A percentile compares a stretch with the other conserved stretches of the same genome.
Evolutionary conservation across 768 basidiomycete species (phyloP).

Genomic region (Gautieria morchelliformis): DNA sequence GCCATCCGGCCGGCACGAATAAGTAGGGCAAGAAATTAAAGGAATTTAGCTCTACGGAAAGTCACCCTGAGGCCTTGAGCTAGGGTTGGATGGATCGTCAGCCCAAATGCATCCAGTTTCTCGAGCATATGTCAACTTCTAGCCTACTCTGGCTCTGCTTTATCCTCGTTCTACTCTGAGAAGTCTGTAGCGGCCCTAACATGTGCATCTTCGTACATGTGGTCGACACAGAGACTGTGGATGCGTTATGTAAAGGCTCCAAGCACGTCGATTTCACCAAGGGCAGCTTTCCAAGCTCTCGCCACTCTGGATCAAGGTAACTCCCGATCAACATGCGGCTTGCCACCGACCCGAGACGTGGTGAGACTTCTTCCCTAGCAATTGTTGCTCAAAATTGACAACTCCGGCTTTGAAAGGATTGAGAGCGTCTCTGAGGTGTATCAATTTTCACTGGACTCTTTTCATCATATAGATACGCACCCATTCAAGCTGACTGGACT

Average conservation of each 20-base stretch:
- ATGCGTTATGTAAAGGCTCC: constrained; percentile 51
- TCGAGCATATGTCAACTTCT: constrained; percentile 46
- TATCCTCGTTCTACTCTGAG: neutral
- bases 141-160: neutral
- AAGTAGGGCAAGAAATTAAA: no score
- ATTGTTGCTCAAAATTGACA: neutral
- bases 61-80: no score
- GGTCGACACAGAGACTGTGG: constrained; percentile 83
- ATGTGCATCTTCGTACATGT: constrained; percentile 73
- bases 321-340: constrained; percentile 47
- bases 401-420: constrained; percentile 34
- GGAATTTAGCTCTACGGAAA: no score
- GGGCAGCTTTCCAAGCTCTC: constrained; percentile 53
- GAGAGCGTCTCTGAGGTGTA: constrained; percentile 60
- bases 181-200: constrained; percentile 53
- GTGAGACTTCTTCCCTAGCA: constrained; percentile 21
- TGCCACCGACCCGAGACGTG: constrained; percentile 52
- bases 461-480: neutral
- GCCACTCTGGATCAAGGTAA: constrained; percentile 42
- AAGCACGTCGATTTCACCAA: constrained; percentile 77
- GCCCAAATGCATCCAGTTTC: constrained; percentile 69
- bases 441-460: neutral
- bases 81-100: constrained; percentile 61
- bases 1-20: constrained; percentile 55
- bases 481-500: neutral